phyloP scores from a whole-genome alignment of 163 green algal genomes.

The Volvox carteri region DNA sequence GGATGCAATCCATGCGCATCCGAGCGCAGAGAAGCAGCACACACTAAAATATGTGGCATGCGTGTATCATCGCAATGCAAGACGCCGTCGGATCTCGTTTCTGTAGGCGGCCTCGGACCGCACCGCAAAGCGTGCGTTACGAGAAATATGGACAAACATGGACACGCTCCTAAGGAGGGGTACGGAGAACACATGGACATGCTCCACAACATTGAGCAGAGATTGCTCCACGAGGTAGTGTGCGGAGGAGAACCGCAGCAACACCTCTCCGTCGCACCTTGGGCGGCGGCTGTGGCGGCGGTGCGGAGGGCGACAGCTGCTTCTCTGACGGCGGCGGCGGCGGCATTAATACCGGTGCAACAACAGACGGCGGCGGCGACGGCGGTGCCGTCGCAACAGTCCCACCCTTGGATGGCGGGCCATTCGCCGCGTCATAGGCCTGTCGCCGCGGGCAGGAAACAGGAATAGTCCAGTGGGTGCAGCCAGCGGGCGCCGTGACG shows the following conservation, averaged over 20 bases:
- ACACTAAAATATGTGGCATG: background rate
- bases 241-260: too few species aligned
- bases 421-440: constrained; percentile 75
- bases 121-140: too few species aligned
- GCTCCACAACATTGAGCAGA: too few species aligned
- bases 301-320: background rate
- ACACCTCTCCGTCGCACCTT: background rate
- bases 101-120: background rate
- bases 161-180: too few species aligned
- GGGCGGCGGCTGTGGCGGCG: background rate
- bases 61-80: background rate
- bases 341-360: background rate
- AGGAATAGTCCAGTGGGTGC: background rate
- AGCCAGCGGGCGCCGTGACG: background rate
- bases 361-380: background rate
- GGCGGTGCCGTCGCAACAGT: constrained; percentile 38
- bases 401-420: constrained; percentile 69
- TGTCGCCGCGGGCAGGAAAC: background rate
- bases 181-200: too few species aligned
- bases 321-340: background rate
- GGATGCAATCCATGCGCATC: background rate
- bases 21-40: background rate
- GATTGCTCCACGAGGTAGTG: background rate
- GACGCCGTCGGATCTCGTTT: background rate
- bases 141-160: too few species aligned